Base-by-base conservation (phyloP, 179 eudicot genomes). In the Beta macrorhiza region DNA sequence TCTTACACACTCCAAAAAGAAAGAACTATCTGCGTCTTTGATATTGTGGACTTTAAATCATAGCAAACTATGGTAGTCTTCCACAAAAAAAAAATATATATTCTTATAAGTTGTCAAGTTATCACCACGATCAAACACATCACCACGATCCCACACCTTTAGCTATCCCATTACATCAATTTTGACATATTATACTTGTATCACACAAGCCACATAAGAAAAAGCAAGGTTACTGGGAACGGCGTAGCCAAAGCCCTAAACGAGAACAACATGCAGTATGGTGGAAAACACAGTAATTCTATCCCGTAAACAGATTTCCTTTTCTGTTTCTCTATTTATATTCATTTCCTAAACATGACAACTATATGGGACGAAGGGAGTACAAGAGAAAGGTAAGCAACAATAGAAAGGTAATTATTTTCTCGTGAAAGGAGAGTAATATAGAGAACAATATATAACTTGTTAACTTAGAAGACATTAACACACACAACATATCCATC, bases 111-210 rank as follows among this genome's bases (percentile, higher is more conserved):
- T n/a, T 47, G 51, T n/a, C n/a, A n/a, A 59, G 3, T 62, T 3
- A 62, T n/a, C 13, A 16, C 5, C 16, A 68, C 17, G n/a, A n/a
- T n/a, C n/a, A n/a, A n/a, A n/a, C n/a, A n/a, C n/a, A n/a, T n/a
- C n/a, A n/a, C n/a, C n/a, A n/a, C n/a, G 20, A n/a, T n/a, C 76
- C 61, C 61, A 52, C 32, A 72, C 19, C 59, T 64, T 64, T 42
- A 22, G 42, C 44, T 72, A 72, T 22, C 58, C 20, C 59, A 53
- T 51, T 4, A 12, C 16, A 49, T 20, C 75, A 7, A 7, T 47
- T 47, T 72, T 16, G 22, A 1, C 42, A 20, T 72, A 59, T 72
- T n/a, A 52, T 25, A 51, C 16, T 47, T 51, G 75, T 20, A 72
- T 20, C 59, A 72, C 14, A 71, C 11, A 5, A 4, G n/a, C 17